Conservation (phyloP, 805 yeast species). For the Wickerhamomyces rabaulensis region DNA sequence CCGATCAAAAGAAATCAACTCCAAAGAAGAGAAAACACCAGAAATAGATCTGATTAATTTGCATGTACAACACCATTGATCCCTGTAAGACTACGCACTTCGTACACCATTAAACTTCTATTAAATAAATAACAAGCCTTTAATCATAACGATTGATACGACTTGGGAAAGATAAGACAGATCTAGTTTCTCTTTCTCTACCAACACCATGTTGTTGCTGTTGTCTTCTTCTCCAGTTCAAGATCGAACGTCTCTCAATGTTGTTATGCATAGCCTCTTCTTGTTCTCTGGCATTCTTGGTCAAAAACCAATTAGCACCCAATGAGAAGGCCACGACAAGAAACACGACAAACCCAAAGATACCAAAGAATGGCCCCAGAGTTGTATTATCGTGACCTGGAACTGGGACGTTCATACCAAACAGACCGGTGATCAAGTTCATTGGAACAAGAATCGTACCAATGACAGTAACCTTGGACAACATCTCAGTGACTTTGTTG, state of each 20-base stretch:
- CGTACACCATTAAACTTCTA: not conserved
- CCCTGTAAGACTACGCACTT: too few species aligned
- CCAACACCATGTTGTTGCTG: slow-evolving; percentile 11
- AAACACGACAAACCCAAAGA: slow-evolving; percentile 46
- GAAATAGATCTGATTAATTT: not conserved
- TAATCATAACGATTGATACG: slow-evolving; percentile 22
- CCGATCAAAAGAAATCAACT: slow-evolving; percentile 3
- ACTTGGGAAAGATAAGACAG: slow-evolving; percentile 22
- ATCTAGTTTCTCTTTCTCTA: slow-evolving; percentile 22
- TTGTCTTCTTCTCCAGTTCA: slow-evolving; percentile 19
- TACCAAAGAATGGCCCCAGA: slow-evolving; percentile 66
- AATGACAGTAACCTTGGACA: slow-evolving; percentile 81
- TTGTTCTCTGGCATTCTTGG: slow-evolving; percentile 24
- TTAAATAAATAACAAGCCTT: not conserved
- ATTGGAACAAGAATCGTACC: slow-evolving; percentile 91
- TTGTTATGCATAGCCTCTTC: slow-evolving; percentile 7
- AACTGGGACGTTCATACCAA: slow-evolving; percentile 91
- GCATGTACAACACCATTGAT: not conserved
- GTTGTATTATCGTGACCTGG: slow-evolving; percentile 57
- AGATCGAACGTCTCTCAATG: slow-evolving; percentile 30
- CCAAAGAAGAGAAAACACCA: slow-evolving; percentile 1
- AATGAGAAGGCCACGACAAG: slow-evolving; percentile 35
- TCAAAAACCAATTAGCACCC: slow-evolving; percentile 38
- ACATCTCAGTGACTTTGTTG: slow-evolving; percentile 77
- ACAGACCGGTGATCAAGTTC: slow-evolving; percentile 84